Base-by-base conservation (phyloP, 257 asterid genomes). In the Solanum sparsipilum region DNA sequence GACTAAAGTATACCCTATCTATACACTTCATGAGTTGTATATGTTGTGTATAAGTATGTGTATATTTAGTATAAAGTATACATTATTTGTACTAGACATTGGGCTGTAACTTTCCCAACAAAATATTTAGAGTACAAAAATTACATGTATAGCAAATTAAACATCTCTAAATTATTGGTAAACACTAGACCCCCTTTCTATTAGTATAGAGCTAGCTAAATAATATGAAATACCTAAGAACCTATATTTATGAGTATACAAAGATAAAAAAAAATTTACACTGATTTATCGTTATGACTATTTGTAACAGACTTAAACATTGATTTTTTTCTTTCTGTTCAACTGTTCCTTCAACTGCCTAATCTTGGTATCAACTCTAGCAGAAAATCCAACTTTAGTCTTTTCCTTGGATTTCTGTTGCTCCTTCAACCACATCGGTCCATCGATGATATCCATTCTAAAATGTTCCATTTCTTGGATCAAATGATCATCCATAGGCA, bases 341-440 rank as follows among this genome's bases (percentile, higher is more conserved):
- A 97, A 72, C 39, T 85, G 91, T 89, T 93, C 98, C 90, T 90
- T 96, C 88, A 97, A 87, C 89, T 91, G 98, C 91, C 98, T 91
- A 90, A 96, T 97, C 85, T 95, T 94, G 16, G 99, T 98, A 68
- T 97, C 99, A 7, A 97, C 99, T 81, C 99, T 93, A 4, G 98
- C 99, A 0, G 98, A 92, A 89, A 97, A 95, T 86, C 99, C 99
- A 31, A 97, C 93, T 91, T 93, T 93, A 9, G 97, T 96, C 91
- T 88, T 92, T 65, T 94, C 93, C 72, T 94, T 89, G 3, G 99
- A 98, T 92, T 94, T 97, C n/a, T 96, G 92, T 27, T 93, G 88
- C 87, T 97, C 99, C 75, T 93, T 83, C 36, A 87, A 92, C 99
- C 99, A 97, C 99, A 97, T 97, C 35, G 88, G 93, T 46, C 95